Base-by-base conservation (phyloP, 2,329 filamentous ascomycete genomes). In the Paraphaeosphaeria minitans region DNA sequence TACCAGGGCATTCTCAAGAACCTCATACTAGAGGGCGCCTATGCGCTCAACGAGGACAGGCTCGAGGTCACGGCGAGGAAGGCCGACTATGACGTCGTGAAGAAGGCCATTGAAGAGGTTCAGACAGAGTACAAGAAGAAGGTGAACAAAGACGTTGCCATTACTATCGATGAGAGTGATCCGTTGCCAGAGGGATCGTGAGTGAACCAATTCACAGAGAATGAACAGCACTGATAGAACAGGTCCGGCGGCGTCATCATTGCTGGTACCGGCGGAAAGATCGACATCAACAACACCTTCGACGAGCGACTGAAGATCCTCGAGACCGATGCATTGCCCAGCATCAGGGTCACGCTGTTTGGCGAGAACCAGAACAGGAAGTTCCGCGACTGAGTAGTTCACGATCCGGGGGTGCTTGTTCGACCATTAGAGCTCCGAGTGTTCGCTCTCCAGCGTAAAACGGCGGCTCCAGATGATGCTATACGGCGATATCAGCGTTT, bases 281-380 rank as follows among this genome's bases (percentile, higher is more conserved):
- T 99, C 76, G 93, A 97, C 72, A 94, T 99, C 79, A 93, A 97
- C 86, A 98, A 99, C 83, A 98, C 95, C 56, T 91, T 98, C 68
- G 95, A 98, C 77, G 91, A 96, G 76, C 89, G 95, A 66, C 83
- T 99, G 78, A 86, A 85, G 72, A 84, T 98, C 61, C 87, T 98
- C 65, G 90, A 97, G 80, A 88, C 89, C 57, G 90, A 91, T 67
- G 91, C 92, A 53, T 86, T 97, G 58, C 95, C 95, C 14, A 88
- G 88, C 46, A 89, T 99, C 72, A 87, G 95, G 73, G 86, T 90
- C 77, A 90, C 90, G 16, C 84, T 99, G 59, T 99, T 99, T 74
- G 95, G 95, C 61, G 89, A 92, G 82, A 99, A 99, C 83, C 84
- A 88, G 70, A 97, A 98, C 86, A 89, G 95, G 78, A 96, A 90